Conservation (phyloP, 495 filamentous ascomycete species). For the Daldinia bambusicola region DNA sequence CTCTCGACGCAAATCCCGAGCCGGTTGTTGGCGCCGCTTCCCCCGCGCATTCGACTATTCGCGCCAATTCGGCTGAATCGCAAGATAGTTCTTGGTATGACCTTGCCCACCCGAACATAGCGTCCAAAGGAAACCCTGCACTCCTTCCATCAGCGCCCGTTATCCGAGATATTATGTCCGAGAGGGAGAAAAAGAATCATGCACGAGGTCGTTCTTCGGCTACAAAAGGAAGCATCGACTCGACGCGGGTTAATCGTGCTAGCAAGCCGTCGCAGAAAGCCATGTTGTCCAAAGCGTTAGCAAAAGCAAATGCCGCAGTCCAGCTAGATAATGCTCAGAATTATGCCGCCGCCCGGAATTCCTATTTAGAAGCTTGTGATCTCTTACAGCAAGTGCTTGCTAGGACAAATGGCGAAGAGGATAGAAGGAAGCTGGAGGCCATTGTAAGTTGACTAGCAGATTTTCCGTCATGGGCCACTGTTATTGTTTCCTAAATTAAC, state of each 20-base stretch:
- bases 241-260: conserved; percentile 49
- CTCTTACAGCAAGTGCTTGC: conserved; percentile 88
- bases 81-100: conserved; percentile 40
- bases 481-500: conserved; percentile 15
- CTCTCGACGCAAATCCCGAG: conserved; percentile 43
- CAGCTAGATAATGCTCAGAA: conserved; percentile 94
- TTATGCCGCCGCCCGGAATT: conserved; percentile 89
- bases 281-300: conserved; percentile 94
- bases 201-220: conserved; percentile 60
- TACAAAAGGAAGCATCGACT: conserved; percentile 55
- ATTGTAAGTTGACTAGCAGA: conserved; percentile 73
- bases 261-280: conserved; percentile 77
- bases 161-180: conserved; percentile 41
- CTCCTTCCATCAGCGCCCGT: conserved; percentile 41
- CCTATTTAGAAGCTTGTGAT: conserved; percentile 90
- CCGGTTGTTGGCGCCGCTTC: conserved; percentile 28
- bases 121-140: conserved; percentile 27
- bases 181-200: conserved; percentile 55
- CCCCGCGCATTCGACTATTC: conserved; percentile 28
- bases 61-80: conserved; percentile 35
- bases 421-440: conserved; percentile 86
- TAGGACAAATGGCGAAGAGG: conserved; percentile 83
- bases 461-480: background rate
- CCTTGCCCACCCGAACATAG: conserved; percentile 21
- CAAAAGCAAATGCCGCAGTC: conserved; percentile 95